These are phyloP conservation scores for Bassia scoparia DNA, from an alignment of 148 eudicot genomes.

Conservation along the genomic window DNA sequence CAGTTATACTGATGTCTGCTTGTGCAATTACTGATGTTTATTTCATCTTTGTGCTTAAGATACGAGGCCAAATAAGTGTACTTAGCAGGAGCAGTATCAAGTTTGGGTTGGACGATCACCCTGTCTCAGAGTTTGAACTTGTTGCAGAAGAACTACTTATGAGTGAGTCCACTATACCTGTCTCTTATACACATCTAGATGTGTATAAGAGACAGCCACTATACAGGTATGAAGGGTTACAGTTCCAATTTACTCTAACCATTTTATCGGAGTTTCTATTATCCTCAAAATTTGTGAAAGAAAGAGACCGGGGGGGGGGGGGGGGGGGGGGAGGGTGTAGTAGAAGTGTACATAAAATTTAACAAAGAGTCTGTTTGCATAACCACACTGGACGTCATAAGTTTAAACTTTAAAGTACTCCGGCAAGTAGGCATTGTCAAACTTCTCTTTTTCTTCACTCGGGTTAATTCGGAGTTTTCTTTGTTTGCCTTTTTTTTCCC, in stretches of 20 bases:
- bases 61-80: conserved; percentile 82
- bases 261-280: background rate
- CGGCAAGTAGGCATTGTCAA: background rate
- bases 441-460: background rate
- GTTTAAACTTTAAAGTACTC: background rate
- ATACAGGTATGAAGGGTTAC: conserved; percentile 50
- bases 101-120: conserved; percentile 67
- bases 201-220: too few relatives aligned
- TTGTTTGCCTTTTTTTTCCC: conserved; percentile 8
- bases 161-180: conserved; percentile 71
- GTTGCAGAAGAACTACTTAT: conserved; percentile 87
- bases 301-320: too few relatives aligned
- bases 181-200: too few relatives aligned
- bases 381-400: background rate
- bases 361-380: background rate
- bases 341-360: too few relatives aligned
- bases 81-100: conserved; percentile 55
- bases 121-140: conserved; percentile 79
- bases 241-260: background rate
- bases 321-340: too few relatives aligned
- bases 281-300: conserved; percentile 1
- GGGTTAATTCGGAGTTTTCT: background rate
- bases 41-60: conserved; percentile 38
- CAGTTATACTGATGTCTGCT: conserved; percentile 4
- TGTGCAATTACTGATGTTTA: conserved; percentile 24